Base-by-base conservation (phyloP, 2,329 filamentous ascomycete genomes). In the Epichloe festucae region DNA sequence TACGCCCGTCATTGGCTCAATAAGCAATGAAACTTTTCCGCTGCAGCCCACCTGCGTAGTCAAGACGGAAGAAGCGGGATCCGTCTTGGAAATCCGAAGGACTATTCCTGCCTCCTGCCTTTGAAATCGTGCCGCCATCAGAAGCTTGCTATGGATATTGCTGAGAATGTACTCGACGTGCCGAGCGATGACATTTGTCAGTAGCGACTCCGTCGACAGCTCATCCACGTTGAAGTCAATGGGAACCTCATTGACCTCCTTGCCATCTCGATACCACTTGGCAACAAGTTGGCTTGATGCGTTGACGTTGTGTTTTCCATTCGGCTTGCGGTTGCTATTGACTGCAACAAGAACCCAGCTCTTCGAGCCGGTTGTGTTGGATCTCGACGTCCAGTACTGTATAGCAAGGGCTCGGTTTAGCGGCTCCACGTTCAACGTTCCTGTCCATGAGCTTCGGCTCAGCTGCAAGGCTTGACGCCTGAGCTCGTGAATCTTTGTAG, bases 271-370 rank as follows among this genome's bases (percentile, higher is more conserved):
- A 65, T 94, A 89, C 91, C 93, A 98, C 57, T 88, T 83, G 40
- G 84, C 69, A 2, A 71, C 75, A 45, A 93, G 64, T 46, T 67
- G 68, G 57, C 81, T 85, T 0, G 76, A 70, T 2, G 68, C 59
- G 53, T 70, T 74, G 4, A 69, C 62, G 48, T 74, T 69, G 1
- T 65, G 55, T 12, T 65, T 60, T 12, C 60, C 66, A 10, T 68
- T 67, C 42, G 66, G 63, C 52, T 72, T 75, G 50, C 70, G 73
- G 35, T 84, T 84, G 62, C 83, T 89, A 53, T 82, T 77, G 38
- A 95, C 79, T 10, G 89, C 90, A 48, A 98, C 74, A 57, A 97
- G 84, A 46, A 98, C 74, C 91, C 93, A 98, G 64, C 83, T 95
- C 71, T 94, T 95, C 15, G 78, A 74, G 1, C 80, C 80, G 41